These are phyloP conservation scores for Cicer pinnatifidum DNA, from an alignment of 306 rosid species.

Conservation along the genomic window DNA sequence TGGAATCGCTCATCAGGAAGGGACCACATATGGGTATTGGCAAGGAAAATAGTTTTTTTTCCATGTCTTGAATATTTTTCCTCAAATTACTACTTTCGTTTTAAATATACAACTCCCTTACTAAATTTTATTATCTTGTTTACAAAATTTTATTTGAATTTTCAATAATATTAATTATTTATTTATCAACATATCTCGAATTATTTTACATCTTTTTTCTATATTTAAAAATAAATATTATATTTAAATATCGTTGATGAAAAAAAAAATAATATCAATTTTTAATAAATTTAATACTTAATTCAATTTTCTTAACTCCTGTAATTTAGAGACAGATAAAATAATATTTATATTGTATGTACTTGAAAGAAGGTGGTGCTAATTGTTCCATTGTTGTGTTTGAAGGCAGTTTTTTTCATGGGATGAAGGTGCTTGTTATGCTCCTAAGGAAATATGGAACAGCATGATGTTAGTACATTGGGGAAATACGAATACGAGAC, in stretches of 20 bases:
- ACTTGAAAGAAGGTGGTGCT: constrained; percentile 39
- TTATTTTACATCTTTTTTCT: too few species aligned
- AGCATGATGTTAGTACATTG: constrained; percentile 99
- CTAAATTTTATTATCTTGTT: too few species aligned
- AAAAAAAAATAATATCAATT: too few species aligned
- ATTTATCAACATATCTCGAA: too few species aligned
- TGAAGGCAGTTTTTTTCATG: constrained; percentile 93
- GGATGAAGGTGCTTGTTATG: constrained; percentile 99
- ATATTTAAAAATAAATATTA: too few species aligned
- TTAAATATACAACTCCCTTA: too few species aligned
- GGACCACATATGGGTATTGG: constrained; percentile 94
- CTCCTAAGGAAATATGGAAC: constrained; percentile 98
- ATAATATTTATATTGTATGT: constrained; percentile 13
- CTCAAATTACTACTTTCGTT: background rate
- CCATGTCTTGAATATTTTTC: background rate
- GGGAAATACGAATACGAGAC: constrained; percentile 95
- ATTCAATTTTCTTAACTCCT: too few species aligned
- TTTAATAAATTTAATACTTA: too few species aligned
- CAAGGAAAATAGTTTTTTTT: constrained; percentile 39
- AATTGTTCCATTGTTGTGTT: constrained; percentile 50
- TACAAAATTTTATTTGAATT: too few species aligned
- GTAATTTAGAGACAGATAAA: too few species aligned
- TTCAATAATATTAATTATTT: too few species aligned
- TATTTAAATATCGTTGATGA: too few species aligned
- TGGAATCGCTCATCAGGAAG: constrained; percentile 95